Conservation (phyloP, 2,329 filamentous ascomycete species). For the Fusarium austroafricanum region DNA sequence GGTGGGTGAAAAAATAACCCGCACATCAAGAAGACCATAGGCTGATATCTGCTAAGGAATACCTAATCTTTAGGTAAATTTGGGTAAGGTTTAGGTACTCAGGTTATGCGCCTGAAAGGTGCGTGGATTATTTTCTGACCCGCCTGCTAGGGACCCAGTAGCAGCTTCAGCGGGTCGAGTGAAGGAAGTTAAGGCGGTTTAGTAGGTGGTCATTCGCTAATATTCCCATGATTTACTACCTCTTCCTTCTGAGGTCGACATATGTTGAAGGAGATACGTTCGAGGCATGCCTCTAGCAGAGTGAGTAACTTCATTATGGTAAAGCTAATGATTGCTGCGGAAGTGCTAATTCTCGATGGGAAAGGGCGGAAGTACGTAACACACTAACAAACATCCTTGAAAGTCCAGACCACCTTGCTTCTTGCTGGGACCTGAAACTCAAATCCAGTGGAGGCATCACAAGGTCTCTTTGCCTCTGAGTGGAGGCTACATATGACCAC, state of each 20-base stretch:
- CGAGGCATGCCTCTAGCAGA: too few species aligned
- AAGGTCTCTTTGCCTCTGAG: conserved; percentile 3
- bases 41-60: too few species aligned
- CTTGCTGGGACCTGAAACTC: conserved; percentile 15
- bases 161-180: conserved; percentile 11
- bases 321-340: conserved; percentile 1
- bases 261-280: too few species aligned
- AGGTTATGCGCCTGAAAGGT: too few species aligned
- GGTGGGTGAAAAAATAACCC: too few species aligned
- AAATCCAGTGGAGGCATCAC: conserved; percentile 15
- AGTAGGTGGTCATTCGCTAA: neutral
- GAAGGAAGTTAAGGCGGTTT: neutral
- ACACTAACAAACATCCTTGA: neutral
- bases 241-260: too few species aligned
- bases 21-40: too few species aligned
- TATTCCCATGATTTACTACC: too few species aligned
- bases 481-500: conserved; percentile 12
- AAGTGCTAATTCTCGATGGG: conserved; percentile 5
- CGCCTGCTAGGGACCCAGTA: too few species aligned
- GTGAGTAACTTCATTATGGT: neutral
- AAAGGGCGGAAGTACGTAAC: neutral
- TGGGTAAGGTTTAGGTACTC: too few species aligned
- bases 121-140: too few species aligned
- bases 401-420: neutral
- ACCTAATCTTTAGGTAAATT: too few species aligned